Conservation (phyloP, 2,329 filamentous ascomycete species). For the Aspergillus melleus region DNA sequence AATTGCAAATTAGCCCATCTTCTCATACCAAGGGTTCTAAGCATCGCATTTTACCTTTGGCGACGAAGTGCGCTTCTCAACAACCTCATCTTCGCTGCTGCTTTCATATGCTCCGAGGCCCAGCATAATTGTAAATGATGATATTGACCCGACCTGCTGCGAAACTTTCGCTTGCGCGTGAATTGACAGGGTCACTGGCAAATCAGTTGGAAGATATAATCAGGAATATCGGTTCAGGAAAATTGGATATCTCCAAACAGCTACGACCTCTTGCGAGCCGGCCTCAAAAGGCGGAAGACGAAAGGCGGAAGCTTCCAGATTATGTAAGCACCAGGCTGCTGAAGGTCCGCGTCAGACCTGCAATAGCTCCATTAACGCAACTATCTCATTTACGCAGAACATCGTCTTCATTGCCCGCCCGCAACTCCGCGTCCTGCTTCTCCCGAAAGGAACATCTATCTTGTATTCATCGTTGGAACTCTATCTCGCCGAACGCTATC, state of each 20-base stretch:
- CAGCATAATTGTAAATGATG: conserved; percentile 32
- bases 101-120: conserved; percentile 46
- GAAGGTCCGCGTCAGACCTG: conserved; percentile 35
- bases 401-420: neutral
- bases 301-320: conserved; percentile 8
- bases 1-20: neutral
- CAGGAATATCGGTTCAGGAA: neutral
- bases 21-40: neutral
- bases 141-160: neutral
- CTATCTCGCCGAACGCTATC: neutral
- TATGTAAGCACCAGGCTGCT: conserved; percentile 42
- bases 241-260: too few species aligned
- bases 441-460: neutral
- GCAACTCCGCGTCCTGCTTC: neutral
- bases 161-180: too few species aligned
- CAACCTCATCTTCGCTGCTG: conserved; percentile 47
- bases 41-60: conserved; percentile 24
- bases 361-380: conserved; percentile 10
- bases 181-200: neutral
- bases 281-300: neutral
- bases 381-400: neutral
- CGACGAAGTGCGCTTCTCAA: conserved; percentile 13
- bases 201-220: neutral
- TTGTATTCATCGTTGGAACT: neutral
- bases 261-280: too few species aligned